Base-by-base conservation (phyloP, 106 monocot species). In the Apostasia shenzhenica region DNA sequence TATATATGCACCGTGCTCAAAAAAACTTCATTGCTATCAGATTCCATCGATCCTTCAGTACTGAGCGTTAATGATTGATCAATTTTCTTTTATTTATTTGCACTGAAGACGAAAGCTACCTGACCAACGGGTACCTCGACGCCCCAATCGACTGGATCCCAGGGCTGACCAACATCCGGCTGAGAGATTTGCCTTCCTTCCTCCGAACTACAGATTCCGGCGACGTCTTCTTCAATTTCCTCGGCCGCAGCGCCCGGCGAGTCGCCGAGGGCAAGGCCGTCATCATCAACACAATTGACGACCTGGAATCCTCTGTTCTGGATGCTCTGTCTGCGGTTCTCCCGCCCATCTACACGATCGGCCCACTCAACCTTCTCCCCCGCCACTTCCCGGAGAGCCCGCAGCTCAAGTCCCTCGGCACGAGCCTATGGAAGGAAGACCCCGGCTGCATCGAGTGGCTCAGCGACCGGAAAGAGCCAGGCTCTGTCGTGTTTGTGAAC, bases 271-370 rank as follows among this genome's bases (percentile, higher is more conserved):
- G 86, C 1, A 54, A 80, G 0, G 80, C 76, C 1, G 59, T 90
- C 59, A 55, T 90, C 45, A 38, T 90, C 7, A 86, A 86, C 79
- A 86, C 84, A 14, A 87, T 91, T 61, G 77, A 79, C 45, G 81
- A 76, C 0, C 50, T 90, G 6, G 90, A 90, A 58, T 48, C 26
- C 44, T 12, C 66, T 1, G 76, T 78, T 8, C 59, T 90, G 2
- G 61, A 70, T 1, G 76, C 74, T 5, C 48, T 91, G 72, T 8
- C 61, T 0, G 0, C 79, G 8, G 49, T 75, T 8, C 55, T 88
- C 26, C 82, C 85, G 1, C 70, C 76, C 3, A 14, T 89, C 6
- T 80, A 85, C 61, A 58, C 63, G 2, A 43, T 85, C 5, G 88
- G 88, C 1, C 88, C 88, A 0, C 60, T 88, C 4, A 3, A 44